These are phyloP conservation scores for Diaporthe eres DNA, from an alignment of 2,329 filamentous ascomycete genomes.

Conservation along the genomic window DNA sequence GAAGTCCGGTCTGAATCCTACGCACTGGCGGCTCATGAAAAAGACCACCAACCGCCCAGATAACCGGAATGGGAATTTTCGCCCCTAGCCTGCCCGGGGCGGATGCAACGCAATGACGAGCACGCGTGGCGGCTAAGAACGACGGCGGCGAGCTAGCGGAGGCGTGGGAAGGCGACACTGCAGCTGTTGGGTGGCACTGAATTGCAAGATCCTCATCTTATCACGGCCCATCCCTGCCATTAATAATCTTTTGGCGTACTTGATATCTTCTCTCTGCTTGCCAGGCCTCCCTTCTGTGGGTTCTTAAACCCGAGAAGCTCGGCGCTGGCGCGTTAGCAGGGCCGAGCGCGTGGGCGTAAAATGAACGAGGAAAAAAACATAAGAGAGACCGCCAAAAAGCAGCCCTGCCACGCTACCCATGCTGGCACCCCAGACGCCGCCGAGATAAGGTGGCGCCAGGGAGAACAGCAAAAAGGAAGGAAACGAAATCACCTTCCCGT, in stretches of 20 bases:
- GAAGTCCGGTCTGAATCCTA: background rate
- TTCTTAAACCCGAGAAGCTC: background rate
- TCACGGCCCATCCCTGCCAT: background rate
- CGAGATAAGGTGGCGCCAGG: background rate
- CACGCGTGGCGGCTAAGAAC: slow-evolving; percentile 13
- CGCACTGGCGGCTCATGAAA: background rate
- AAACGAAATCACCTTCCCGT: slow-evolving; percentile 9
- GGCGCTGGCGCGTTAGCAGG: background rate
- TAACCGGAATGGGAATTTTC: background rate
- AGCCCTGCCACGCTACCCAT: background rate
- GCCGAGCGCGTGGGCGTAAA: background rate
- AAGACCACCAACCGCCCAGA: background rate
- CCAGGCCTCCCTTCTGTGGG: background rate
- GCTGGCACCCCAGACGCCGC: background rate
- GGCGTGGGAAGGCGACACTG: background rate
- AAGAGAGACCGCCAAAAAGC: background rate
- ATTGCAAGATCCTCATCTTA: background rate
- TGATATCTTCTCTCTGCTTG: too few relatives aligned
- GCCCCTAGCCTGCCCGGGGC: background rate
- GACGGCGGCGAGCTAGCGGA: background rate
- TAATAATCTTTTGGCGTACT: background rate
- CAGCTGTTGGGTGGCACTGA: background rate
- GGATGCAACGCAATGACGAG: slow-evolving; percentile 23
- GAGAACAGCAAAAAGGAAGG: too few relatives aligned
- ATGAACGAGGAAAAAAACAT: background rate